phyloP scores from a whole-genome alignment of 169 alveolate genomes.

The Eimeria maxima region DNA sequence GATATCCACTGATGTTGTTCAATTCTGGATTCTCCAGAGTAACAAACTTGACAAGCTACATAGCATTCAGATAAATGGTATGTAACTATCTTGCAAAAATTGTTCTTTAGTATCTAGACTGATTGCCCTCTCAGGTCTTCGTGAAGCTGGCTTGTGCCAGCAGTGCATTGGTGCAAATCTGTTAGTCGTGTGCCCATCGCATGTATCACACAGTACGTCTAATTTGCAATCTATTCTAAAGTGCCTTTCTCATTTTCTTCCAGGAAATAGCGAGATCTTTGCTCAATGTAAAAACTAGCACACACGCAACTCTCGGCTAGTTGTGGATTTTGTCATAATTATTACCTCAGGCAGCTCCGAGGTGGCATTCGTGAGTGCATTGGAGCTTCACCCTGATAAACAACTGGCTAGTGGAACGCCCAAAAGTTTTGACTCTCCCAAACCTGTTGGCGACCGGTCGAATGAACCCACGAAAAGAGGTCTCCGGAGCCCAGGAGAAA shows the following conservation, averaged over 20 bases:
- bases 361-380: constrained; percentile 58
- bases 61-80: constrained; percentile 66
- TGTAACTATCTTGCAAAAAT: background rate
- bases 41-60: constrained; percentile 58
- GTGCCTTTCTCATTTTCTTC: background rate
- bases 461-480: constrained; percentile 67
- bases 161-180: constrained; percentile 72
- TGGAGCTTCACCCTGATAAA: constrained; percentile 40
- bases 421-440: constrained; percentile 28
- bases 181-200: constrained; percentile 75
- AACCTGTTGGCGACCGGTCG: constrained; percentile 31
- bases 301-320: background rate
- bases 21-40: constrained; percentile 75
- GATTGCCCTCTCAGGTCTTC: constrained; percentile 39
- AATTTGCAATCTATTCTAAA: background rate
- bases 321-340: background rate
- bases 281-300: background rate
- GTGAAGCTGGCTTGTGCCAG: constrained; percentile 82
- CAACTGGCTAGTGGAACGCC: background rate
- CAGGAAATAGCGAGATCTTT: constrained; percentile 45
- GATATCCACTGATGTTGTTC: constrained; percentile 62
- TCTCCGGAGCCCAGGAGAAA: constrained; percentile 23
- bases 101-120: background rate
- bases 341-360: constrained; percentile 66
- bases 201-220: background rate